A percentile compares a stretch with the other conserved stretches of the same genome.
Evolutionary conservation across 1,284 basidiomycete genomes (phyloP).

Genomic region (Phylloporus gajari): DNA sequence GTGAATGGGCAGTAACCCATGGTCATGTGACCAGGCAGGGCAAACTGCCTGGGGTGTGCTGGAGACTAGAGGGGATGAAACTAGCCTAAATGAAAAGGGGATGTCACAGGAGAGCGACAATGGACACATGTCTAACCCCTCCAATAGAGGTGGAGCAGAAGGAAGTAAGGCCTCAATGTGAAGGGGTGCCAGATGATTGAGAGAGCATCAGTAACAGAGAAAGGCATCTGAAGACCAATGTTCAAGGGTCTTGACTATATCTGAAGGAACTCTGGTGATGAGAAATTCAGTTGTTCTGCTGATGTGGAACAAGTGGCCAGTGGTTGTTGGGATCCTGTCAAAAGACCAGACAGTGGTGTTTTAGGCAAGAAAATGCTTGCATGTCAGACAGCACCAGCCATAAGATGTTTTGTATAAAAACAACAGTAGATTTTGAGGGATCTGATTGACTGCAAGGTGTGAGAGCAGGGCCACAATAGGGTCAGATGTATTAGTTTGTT

Average conservation of each 20-base stretch:
- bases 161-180: no score
- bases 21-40: neutral
- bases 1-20: neutral
- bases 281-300: neutral
- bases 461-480: no score
- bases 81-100: neutral
- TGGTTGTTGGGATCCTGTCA: constrained; percentile 17
- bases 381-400: constrained; percentile 1
- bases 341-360: constrained; percentile 6
- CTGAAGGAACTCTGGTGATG: neutral
- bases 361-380: neutral
- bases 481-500: no score
- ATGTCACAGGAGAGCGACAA: neutral
- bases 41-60: neutral
- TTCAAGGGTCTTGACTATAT: no score
- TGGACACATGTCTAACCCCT: neutral
- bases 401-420: no score
- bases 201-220: no score
- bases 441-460: no score
- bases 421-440: no score
- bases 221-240: no score
- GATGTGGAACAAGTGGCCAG: constrained; percentile 22
- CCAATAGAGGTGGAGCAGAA: neutral
- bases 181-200: no score
- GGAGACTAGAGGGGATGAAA: neutral